A percentile compares a stretch with the other conserved stretches of the same genome.
Evolutionary conservation across 345 rosid species (phyloP).

Genomic region (Pugionium dolabratum): DNA sequence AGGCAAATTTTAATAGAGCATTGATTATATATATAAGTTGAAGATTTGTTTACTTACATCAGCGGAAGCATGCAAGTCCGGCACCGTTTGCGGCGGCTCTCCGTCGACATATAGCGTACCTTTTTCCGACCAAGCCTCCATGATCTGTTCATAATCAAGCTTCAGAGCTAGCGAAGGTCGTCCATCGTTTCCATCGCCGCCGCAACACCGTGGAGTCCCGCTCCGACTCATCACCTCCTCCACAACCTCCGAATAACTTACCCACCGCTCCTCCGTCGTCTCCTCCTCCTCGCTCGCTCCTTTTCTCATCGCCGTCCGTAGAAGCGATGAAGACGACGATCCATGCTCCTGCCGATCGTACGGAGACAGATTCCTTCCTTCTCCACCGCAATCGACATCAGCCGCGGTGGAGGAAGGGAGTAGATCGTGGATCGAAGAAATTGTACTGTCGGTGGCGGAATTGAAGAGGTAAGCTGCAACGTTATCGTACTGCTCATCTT

Average conservation of each 20-base stretch:
- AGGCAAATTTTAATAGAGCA: not conserved
- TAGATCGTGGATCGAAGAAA: slow-evolving; percentile 56
- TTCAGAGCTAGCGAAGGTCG: slow-evolving; percentile 54
- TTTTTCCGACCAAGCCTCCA: slow-evolving; percentile 88
- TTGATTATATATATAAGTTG: too few species aligned
- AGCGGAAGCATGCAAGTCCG: slow-evolving; percentile 53
- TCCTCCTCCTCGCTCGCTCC: slow-evolving; percentile 59
- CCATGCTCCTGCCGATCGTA: slow-evolving; percentile 35
- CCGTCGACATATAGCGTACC: slow-evolving; percentile 62
- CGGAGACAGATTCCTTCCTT: slow-evolving; percentile 35
- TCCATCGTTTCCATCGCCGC: slow-evolving; percentile 28
- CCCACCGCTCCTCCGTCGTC: slow-evolving; percentile 89
- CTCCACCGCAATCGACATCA: slow-evolving; percentile 33
- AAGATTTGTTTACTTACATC: slow-evolving; percentile 42
- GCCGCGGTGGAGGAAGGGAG: slow-evolving; percentile 47
- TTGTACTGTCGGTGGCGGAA: slow-evolving; percentile 50
- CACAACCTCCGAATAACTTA: slow-evolving; percentile 74
- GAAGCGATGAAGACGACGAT: slow-evolving; percentile 43
- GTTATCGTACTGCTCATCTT: slow-evolving; percentile 47
- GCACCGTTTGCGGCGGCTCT: slow-evolving; percentile 72
- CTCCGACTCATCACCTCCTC: slow-evolving; percentile 64
- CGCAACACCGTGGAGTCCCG: slow-evolving; percentile 32
- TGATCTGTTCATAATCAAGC: slow-evolving; percentile 79
- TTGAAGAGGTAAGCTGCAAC: slow-evolving; percentile 58
- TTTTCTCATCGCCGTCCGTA: slow-evolving; percentile 72